Evolutionary conservation across 768 basidiomycete genomes (phyloP), one percentile per base, ranked within the genome.

Genomic region (Clitopilus passeckerianus): DNA sequence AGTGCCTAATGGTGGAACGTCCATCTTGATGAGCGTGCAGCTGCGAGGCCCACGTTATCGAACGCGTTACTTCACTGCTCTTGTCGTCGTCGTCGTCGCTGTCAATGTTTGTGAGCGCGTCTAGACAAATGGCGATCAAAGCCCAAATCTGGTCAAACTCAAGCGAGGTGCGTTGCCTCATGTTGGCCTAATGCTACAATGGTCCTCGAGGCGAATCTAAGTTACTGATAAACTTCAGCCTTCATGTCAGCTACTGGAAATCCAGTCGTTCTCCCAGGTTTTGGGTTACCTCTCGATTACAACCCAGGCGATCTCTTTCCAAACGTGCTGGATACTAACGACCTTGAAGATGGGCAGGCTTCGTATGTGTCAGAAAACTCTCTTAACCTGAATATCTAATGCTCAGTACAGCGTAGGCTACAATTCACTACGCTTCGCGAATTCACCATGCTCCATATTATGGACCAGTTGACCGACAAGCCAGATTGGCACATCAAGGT

Each of bases 1-100:
- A 3, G 93, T 82, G 33, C 90, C 90, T 53, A 93, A 70, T 6
- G 68, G 67, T 23, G 76, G 71, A 50, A 73, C 73, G 34, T 68
- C 68, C 46, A 50, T 50, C 46, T 50, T 41, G 3, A 3, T 41
- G 37, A 41, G 14, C 2, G 37, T 2, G 37, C n/a, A n/a, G 5
- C 37, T 41, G 10, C 27, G 10, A 41, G 14, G 37, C 37, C 37
- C n/a, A 41, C 37, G n/a, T 9, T 41, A 15, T 41, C 14, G 3
- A 41, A n/a, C 37, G 37, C 37, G 37, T 41, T n/a, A n/a, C 10
- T 41, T 41, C 37, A n/a, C 37, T 41, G 37, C 3, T 2, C 5
- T 12, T 9, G 37, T 41, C 14, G 37, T 41, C 2, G 37, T 12
- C 37, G 37, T 41, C 14, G 37, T 41, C 37, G 37, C 10, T 5